Conservation (phyloP, 108 stramenopile species). For the Asterionellopsis glacialis region DNA sequence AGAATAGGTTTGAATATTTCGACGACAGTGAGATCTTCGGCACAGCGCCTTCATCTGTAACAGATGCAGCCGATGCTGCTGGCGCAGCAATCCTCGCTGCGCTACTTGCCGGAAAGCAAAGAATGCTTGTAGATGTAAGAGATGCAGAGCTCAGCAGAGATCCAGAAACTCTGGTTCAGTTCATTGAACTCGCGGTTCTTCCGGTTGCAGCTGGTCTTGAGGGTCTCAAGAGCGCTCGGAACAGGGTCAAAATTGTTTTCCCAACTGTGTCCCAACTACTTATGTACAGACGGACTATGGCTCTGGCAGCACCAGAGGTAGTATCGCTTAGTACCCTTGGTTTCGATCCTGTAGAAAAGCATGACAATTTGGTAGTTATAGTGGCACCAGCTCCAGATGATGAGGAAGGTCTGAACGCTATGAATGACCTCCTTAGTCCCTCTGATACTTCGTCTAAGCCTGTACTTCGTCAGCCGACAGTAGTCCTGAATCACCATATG, state of each 20-base stretch:
- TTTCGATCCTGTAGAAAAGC: conserved; percentile 79
- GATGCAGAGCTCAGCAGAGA: conserved; percentile 82
- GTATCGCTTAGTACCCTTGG: conserved; percentile 79
- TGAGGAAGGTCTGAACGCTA: conserved; percentile 56
- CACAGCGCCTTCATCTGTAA: conserved; percentile 75
- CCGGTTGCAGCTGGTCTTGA: conserved; percentile 87
- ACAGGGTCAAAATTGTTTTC: conserved; percentile 86
- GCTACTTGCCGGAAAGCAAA: conserved; percentile 77
- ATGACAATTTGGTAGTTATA: conserved; percentile 78
- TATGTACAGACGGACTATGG: conserved; percentile 74
- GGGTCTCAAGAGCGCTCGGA: conserved; percentile 56
- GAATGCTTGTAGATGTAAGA: conserved; percentile 90
- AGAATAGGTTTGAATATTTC: conserved; percentile 23
- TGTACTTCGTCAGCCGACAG: conserved; percentile 56
- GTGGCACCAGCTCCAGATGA: conserved; percentile 84
- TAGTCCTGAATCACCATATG: conserved; percentile 88
- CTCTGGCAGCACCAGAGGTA: conserved; percentile 81
- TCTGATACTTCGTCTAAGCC: conserved; percentile 31
- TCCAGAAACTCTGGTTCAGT: conserved; percentile 75
- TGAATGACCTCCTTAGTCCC: conserved; percentile 60
- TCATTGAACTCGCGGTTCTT: conserved; percentile 78
- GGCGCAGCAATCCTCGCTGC: conserved; percentile 79
- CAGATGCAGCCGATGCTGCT: conserved; percentile 83
- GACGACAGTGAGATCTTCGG: conserved; percentile 87
- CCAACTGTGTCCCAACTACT: conserved; percentile 85